phyloP scores from a whole-genome alignment of 768 basidiomycete species.

The Suillus subaureus region DNA sequence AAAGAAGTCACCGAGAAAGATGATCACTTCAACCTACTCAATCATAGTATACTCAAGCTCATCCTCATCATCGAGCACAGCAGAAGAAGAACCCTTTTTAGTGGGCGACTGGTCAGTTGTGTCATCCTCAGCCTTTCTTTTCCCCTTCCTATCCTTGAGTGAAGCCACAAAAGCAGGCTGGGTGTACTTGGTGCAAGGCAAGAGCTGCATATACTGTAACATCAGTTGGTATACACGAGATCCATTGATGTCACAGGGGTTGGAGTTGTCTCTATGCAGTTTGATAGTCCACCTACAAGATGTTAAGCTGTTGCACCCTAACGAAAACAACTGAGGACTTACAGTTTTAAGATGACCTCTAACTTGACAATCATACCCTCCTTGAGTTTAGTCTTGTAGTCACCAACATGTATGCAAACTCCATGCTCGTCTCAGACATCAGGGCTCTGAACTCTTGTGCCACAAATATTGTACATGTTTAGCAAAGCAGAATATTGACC shows the following conservation, averaged over 20 bases:
- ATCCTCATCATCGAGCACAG: too few species aligned
- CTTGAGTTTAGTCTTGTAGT: conserved; percentile 1
- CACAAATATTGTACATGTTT: too few species aligned
- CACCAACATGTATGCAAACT: not conserved
- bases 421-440: not conserved
- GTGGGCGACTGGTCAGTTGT: too few species aligned
- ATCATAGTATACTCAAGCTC: not conserved
- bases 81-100: not conserved
- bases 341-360: too few species aligned
- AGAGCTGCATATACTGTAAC: not conserved
- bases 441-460: not conserved
- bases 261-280: not conserved
- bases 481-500: too few species aligned
- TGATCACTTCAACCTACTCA: not conserved
- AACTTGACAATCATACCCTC: not conserved
- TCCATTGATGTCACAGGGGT: not conserved
- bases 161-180: not conserved
- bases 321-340: too few species aligned
- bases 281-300: not conserved
- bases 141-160: not conserved
- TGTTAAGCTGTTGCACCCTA: not conserved
- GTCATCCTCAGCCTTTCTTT: too few species aligned
- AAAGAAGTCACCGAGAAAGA: not conserved
- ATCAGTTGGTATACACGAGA: not conserved
- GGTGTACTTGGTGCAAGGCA: not conserved